These are phyloP conservation scores for Metarhizium rileyi DNA, from an alignment of 2,329 filamentous ascomycete species.

Conservation along the genomic window DNA sequence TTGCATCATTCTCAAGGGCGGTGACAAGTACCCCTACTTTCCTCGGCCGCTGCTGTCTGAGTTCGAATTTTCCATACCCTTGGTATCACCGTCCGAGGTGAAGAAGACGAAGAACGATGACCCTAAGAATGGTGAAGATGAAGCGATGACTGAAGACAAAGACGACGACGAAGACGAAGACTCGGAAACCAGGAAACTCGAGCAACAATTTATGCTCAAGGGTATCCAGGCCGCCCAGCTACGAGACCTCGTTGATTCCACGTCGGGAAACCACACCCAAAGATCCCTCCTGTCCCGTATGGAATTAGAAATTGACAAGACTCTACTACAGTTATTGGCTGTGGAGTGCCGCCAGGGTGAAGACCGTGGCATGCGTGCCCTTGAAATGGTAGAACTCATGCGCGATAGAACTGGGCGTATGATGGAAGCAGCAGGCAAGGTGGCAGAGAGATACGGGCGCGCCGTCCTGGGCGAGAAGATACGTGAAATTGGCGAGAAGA, in stretches of 20 bases:
- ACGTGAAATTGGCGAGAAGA: conserved; percentile 66
- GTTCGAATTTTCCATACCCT: conserved; percentile 82
- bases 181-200: conserved; percentile 52
- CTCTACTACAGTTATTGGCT: conserved; percentile 78
- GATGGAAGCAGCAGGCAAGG: conserved; percentile 82
- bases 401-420: conserved; percentile 76
- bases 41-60: conserved; percentile 82
- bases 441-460: conserved; percentile 77
- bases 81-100: conserved; percentile 43
- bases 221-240: conserved; percentile 64
- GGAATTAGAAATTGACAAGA: conserved; percentile 83
- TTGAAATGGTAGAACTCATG: conserved; percentile 85
- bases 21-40: conserved; percentile 87
- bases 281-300: conserved; percentile 57
- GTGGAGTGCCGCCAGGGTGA: conserved; percentile 87
- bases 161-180: conserved; percentile 20
- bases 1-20: conserved; percentile 97
- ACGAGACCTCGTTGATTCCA: conserved; percentile 62
- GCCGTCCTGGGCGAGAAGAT: conserved; percentile 84
- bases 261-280: conserved; percentile 47
- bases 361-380: conserved; percentile 84
- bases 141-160: conserved; percentile 25
- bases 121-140: conserved; percentile 25
- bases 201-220: conserved; percentile 73
- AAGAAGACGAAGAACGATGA: conserved; percentile 25